Evolutionary conservation across 306 rosid species (phyloP).

Genomic region (Senna siamea): DNA sequence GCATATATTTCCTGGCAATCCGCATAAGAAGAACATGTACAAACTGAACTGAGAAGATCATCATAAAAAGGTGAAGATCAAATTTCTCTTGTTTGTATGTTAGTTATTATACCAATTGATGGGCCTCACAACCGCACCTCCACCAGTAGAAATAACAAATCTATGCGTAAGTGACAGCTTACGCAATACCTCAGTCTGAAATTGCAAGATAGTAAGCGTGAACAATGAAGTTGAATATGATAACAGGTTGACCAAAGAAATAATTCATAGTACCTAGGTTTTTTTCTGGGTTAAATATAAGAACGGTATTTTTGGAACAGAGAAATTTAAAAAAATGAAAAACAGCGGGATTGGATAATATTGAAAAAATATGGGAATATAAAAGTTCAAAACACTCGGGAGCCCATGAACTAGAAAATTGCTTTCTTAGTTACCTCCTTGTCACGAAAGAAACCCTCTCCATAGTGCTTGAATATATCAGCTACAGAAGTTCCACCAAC

Average conservation of each 20-base stretch:
- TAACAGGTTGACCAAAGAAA: slow-evolving; percentile 5
- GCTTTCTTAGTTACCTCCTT: slow-evolving; percentile 74
- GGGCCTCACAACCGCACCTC: slow-evolving; percentile 87
- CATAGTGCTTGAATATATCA: slow-evolving; percentile 80
- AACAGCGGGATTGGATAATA: slow-evolving; percentile 19
- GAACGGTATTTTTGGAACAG: slow-evolving; percentile 1
- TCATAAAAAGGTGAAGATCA: slow-evolving; percentile 6
- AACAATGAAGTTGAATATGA: slow-evolving; percentile 21
- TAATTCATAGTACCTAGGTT: not conserved
- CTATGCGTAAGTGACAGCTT: slow-evolving; percentile 67
- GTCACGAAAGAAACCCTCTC: slow-evolving; percentile 84
- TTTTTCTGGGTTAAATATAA: not conserved
- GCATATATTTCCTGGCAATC: slow-evolving; percentile 82
- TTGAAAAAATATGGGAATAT: slow-evolving; percentile 9
- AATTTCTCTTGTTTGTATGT: slow-evolving; percentile 19
- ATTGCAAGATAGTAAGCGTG: slow-evolving; percentile 34
- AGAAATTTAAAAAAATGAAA: not conserved
- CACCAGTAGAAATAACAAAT: slow-evolving; percentile 89
- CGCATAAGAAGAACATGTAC: slow-evolving; percentile 29
- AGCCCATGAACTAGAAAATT: slow-evolving; percentile 23
- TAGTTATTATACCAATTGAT: slow-evolving; percentile 75
- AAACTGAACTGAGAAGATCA: slow-evolving; percentile 17
- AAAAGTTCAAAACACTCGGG: slow-evolving; percentile 22
- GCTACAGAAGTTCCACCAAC: slow-evolving; percentile 73
- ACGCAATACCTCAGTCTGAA: slow-evolving; percentile 76